These are phyloP conservation scores for Piper longum DNA, from an alignment of 164 flowering plant genomes.

Conservation along the genomic window DNA sequence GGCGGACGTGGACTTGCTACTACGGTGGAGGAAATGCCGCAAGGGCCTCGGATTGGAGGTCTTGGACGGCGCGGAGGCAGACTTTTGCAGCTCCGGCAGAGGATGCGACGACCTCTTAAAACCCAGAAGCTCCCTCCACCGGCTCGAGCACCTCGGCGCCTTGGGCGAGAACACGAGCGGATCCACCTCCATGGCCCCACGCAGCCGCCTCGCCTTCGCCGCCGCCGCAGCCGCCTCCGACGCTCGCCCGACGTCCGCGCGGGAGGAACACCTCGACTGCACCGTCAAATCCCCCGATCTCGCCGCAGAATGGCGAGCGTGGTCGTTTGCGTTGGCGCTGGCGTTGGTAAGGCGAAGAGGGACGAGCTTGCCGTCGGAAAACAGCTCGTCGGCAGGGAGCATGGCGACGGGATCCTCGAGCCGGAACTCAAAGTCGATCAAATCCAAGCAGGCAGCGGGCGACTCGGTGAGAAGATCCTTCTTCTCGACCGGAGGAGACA, in stretches of 20 bases:
- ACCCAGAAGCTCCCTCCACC: slow-evolving; percentile 81
- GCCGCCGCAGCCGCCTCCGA: slow-evolving; percentile 17
- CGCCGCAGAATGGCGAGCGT: neutral
- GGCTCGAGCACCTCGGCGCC: slow-evolving; percentile 76
- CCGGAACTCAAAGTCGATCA: slow-evolving; percentile 75
- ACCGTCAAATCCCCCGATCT: neutral
- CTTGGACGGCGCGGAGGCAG: slow-evolving; percentile 11
- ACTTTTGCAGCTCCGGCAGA: slow-evolving; percentile 17
- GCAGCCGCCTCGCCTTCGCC: slow-evolving; percentile 2
- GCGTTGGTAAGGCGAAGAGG: slow-evolving; percentile 34
- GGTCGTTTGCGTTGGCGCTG: neutral
- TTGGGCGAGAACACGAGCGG: slow-evolving; percentile 62
- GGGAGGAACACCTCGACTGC: neutral
- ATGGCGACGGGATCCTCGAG: slow-evolving; percentile 64
- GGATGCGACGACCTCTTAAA: slow-evolving; percentile 34
- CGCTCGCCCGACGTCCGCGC: slow-evolving; percentile 5
- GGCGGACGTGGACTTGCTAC: slow-evolving; percentile 26
- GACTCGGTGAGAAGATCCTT: slow-evolving; percentile 5
- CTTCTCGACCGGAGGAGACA: neutral
- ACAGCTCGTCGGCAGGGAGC: slow-evolving; percentile 85
- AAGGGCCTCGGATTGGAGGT: slow-evolving; percentile 22
- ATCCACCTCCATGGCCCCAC: slow-evolving; percentile 27
- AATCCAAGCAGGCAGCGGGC: slow-evolving; percentile 9
- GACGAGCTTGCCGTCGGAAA: slow-evolving; percentile 72
- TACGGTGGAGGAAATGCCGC: slow-evolving; percentile 43